These are phyloP conservation scores for Dysphania ambrosioides DNA, from an alignment of 148 eudicot species.

Conservation along the genomic window DNA sequence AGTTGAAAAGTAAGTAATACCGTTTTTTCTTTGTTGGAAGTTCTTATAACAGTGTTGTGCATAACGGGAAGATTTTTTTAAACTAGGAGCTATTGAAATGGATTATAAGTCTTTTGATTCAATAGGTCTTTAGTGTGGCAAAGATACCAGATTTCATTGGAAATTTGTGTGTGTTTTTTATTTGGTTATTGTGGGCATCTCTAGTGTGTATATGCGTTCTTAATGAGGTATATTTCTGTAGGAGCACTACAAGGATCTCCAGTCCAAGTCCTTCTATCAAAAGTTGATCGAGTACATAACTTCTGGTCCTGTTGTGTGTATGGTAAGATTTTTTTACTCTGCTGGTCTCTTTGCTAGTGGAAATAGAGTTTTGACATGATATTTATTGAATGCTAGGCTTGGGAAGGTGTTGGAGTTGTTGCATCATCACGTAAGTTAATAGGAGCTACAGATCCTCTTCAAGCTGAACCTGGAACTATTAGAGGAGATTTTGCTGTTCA, in stretches of 20 bases:
- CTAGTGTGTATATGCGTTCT: not conserved
- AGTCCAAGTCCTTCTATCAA: constrained; percentile 77
- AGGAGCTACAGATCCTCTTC: constrained; percentile 91
- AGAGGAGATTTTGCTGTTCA: constrained; percentile 96
- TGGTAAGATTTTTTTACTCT: constrained; percentile 49
- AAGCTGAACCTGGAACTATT: constrained; percentile 96
- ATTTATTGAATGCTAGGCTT: constrained; percentile 50
- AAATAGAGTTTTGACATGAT: constrained; percentile 11
- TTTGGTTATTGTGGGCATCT: not conserved
- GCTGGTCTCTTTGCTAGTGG: constrained; percentile 16
- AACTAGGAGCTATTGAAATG: not conserved
- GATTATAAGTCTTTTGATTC: not conserved
- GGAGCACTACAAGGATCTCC: constrained; percentile 98
- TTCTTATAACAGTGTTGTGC: no score
- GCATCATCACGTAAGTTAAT: constrained; percentile 96
- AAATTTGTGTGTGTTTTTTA: constrained; percentile 12
- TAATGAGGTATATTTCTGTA: constrained; percentile 22
- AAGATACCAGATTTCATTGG: not conserved
- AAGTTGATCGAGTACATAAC: constrained; percentile 75
- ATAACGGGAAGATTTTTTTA: no score
- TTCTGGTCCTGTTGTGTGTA: constrained; percentile 96
- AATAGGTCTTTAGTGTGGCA: not conserved
- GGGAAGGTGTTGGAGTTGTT: constrained; percentile 97
- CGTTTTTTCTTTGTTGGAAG: no score
- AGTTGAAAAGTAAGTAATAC: no score